Base-by-base conservation (phyloP, 257 asterid species). In the Rehmannia glutinosa region DNA sequence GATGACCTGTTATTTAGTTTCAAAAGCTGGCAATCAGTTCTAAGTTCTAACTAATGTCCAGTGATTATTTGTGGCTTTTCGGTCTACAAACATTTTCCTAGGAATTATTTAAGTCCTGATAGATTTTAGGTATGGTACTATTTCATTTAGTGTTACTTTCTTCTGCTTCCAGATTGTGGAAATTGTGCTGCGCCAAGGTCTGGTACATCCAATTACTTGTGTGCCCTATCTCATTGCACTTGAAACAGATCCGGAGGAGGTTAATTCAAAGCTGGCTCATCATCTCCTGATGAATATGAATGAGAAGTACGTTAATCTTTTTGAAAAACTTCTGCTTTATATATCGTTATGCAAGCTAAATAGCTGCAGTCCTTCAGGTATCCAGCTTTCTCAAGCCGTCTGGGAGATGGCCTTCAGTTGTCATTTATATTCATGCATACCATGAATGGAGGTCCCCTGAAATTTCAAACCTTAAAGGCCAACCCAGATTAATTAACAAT, bases 141-240 rank as follows among this genome's bases (percentile, higher is more conserved):
- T 33, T 62, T 58, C 21, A 45, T 53, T 65, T 32, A 51, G 5
- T 69, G 56, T 74, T 71, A 52, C 50, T 58, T 69, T 77, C 52
- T 72, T 35, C 45, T 70, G 73, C 62, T 51, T 77, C 49, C 90
- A 94, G 97, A 88, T 88, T 67, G 81, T 94, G 73, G 99, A 94
- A 72, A 81, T 94, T 75, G 99, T 88, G 66, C 79, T 94, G 77
- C 99, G 97, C 61, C 99, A 94, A 78, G 99, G 99, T 76, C 90
- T 94, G 66, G 99, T 94, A 62, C 99, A 94, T 86, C 99, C 99
- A 56, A 91, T 94, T 72, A 88, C 95, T 51, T 91, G 99, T 51
- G 97, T 94, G 61, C 97, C 99, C 17, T 72, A 87, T 80, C 96
- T 94, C 75, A 88, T 94, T 75, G 97, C 99, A 36, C 99, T 94